Evolutionary conservation across 805 yeast species (phyloP).

Genomic region (Ogataea ramenticola): DNA sequence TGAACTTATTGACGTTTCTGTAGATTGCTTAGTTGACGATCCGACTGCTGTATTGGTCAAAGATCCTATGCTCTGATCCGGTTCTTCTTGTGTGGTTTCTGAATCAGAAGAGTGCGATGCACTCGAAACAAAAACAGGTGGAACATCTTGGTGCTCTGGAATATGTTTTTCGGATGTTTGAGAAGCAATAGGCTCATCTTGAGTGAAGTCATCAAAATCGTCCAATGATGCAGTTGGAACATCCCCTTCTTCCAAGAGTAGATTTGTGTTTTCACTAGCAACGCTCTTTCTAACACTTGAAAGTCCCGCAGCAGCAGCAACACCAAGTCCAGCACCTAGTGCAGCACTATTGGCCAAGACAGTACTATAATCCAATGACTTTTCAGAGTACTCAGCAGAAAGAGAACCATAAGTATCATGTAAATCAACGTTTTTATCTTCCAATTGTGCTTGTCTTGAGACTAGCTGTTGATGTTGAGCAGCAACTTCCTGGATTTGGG

Average conservation of each 20-base stretch:
- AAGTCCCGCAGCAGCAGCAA: slow-evolving; percentile 3
- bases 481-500: slow-evolving; percentile 20
- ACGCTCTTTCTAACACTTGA: background rate
- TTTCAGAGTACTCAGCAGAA: slow-evolving; percentile 25
- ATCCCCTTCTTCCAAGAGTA: slow-evolving; percentile 14
- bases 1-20: slow-evolving; percentile 41
- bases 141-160: too few relatives aligned
- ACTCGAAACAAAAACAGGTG: too few relatives aligned
- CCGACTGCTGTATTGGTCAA: slow-evolving; percentile 14
- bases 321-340: slow-evolving; percentile 8
- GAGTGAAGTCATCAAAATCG: slow-evolving; percentile 16
- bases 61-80: slow-evolving; percentile 13
- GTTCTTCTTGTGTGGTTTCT: slow-evolving; percentile 6
- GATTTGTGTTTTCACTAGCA: background rate
- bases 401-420: slow-evolving; percentile 25
- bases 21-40: slow-evolving; percentile 11
- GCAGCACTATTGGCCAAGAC: slow-evolving; percentile 9
- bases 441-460: slow-evolving; percentile 14
- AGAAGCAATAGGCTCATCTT: too few relatives aligned
- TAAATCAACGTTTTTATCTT: slow-evolving; percentile 36
- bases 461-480: slow-evolving; percentile 17
- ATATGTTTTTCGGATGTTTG: too few relatives aligned
- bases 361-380: slow-evolving; percentile 17
- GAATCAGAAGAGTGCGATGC: slow-evolving; percentile 1
- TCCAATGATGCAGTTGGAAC: slow-evolving; percentile 26